Percentiles rank a stretch among this genome's conserved stretches.
These are phyloP conservation scores for Theileria sp. DNA, from an alignment of 169 alveolate species.

Conservation along the genomic window DNA sequence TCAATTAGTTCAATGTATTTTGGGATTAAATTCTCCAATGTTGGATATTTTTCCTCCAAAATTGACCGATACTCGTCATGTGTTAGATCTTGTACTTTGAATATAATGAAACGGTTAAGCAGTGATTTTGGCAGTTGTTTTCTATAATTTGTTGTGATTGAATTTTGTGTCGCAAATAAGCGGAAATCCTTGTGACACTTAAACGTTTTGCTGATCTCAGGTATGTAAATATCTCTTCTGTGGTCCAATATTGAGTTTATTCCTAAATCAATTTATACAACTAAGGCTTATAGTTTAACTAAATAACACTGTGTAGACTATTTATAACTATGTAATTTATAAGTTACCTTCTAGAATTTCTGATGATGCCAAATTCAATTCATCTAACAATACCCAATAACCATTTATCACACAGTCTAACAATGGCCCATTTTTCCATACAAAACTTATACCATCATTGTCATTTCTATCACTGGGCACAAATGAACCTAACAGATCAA, in stretches of 20 bases:
- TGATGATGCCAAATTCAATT: constrained; percentile 97
- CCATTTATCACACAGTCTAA: constrained; percentile 94
- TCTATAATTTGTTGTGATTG: constrained; percentile 96
- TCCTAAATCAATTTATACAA: background rate
- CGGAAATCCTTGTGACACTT: constrained; percentile 93
- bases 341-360: constrained; percentile 93
- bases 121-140: constrained; percentile 98
- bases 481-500: constrained; percentile 89
- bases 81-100: constrained; percentile 85
- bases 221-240: constrained; percentile 93
- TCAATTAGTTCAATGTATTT: background rate
- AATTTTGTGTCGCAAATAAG: constrained; percentile 98
- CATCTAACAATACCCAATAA: constrained; percentile 98
- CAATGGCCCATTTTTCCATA: constrained; percentile 98
- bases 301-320: background rate
- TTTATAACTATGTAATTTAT: constrained; percentile 41
- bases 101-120: constrained; percentile 95
- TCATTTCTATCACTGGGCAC: constrained; percentile 68
- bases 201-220: constrained; percentile 91
- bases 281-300: background rate
- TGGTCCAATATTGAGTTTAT: constrained; percentile 97
- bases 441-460: constrained; percentile 37
- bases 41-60: constrained; percentile 73
- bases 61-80: constrained; percentile 83
- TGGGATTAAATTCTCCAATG: background rate